Conservation (phyloP, 495 filamentous ascomycete genomes). For the Neurospora sp. region DNA sequence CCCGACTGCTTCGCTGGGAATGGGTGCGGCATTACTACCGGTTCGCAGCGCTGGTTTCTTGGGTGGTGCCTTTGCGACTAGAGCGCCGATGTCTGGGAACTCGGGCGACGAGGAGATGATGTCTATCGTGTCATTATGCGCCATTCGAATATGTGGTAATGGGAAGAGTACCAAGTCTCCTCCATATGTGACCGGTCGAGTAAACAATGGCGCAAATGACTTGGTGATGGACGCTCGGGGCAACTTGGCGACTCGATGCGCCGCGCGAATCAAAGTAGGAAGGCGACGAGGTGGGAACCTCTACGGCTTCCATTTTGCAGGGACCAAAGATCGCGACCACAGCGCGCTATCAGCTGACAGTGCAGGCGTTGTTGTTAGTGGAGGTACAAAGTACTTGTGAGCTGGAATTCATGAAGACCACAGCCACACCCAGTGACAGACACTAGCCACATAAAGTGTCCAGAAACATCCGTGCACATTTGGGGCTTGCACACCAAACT, state of each 20-base stretch:
- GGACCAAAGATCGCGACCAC: background rate
- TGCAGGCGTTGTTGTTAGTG: constrained; percentile 4
- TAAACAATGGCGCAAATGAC: background rate
- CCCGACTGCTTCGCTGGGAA: constrained; percentile 19
- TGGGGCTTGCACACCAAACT: constrained; percentile 19
- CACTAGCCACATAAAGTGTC: background rate
- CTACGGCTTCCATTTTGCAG: background rate
- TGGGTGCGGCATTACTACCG: constrained; percentile 22
- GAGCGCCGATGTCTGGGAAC: constrained; percentile 31
- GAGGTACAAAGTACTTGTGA: background rate
- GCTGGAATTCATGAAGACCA: background rate
- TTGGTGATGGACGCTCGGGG: background rate
- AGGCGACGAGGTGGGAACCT: background rate
- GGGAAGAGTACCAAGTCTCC: constrained; percentile 7
- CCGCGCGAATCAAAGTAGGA: background rate
- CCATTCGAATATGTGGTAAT: constrained; percentile 25
- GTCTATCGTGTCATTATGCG: constrained; percentile 13
- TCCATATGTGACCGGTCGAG: background rate
- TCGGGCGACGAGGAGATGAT: constrained; percentile 38
- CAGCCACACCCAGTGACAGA: background rate
- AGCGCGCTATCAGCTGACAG: constrained; percentile 18
- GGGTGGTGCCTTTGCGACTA: constrained; percentile 21
- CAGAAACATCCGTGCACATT: constrained; percentile 9
- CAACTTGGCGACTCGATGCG: background rate
- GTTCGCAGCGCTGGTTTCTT: constrained; percentile 20